Evolutionary conservation across 176 grass and related monocot species (phyloP).

Genomic region (Elymus sibiricus): DNA sequence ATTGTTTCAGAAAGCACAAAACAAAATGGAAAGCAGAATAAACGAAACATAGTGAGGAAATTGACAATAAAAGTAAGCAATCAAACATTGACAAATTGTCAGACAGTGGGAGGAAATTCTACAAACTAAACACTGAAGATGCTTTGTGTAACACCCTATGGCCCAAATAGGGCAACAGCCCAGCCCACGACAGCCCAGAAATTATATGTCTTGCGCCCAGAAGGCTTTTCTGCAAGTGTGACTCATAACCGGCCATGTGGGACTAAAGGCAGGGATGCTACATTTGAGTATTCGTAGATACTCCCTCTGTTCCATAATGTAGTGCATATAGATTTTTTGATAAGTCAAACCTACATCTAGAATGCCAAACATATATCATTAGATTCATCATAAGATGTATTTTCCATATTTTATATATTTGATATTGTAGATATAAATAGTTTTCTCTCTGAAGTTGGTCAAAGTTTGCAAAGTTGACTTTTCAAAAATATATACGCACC

Average conservation of each 20-base stretch:
- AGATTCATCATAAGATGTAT: no score
- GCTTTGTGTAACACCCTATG: neutral
- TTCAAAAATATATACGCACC: no score
- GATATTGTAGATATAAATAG: no score
- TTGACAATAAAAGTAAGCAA: slow-evolving; percentile 11
- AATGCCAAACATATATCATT: no score
- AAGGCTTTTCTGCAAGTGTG: neutral
- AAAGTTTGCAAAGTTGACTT: no score
- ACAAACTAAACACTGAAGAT: slow-evolving; percentile 5
- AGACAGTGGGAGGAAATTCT: neutral
- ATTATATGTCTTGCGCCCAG: neutral
- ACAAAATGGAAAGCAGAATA: slow-evolving; percentile 8
- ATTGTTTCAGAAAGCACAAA: neutral
- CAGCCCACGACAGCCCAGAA: neutral
- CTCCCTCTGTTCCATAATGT: no score
- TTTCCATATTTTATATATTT: no score
- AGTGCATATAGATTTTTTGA: no score
- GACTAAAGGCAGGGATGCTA: neutral
- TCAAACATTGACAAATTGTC: neutral
- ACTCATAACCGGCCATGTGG: neutral
- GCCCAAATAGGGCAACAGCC: neutral
- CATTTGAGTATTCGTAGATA: neutral
- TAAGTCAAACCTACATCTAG: no score
- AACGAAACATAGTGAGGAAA: slow-evolving; percentile 10
- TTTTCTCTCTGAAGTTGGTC: no score